Base-by-base conservation (phyloP, 495 filamentous ascomycete species). In the Hypoxylon lienhwacheense region DNA sequence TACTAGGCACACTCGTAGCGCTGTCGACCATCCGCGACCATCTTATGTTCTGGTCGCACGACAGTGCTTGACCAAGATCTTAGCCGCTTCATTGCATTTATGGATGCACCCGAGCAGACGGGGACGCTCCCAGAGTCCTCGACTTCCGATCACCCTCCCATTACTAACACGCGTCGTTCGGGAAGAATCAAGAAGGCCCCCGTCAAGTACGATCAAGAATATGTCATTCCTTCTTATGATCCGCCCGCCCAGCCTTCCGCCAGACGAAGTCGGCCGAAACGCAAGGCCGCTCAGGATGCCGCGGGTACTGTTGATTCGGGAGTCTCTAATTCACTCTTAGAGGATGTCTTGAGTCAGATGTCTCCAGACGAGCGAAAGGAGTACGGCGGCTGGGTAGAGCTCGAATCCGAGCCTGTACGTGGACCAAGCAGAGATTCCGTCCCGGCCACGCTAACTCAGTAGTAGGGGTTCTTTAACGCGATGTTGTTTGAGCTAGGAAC, bases 321-420 rank as follows among this genome's bases (percentile, higher is more conserved):
- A 28, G 66, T 70, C 14, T 31, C 69, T n/a, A 55, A 64, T 2
- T 36, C 68, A 16, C 47, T 77, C 7, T 54, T 76, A 4, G 73
- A 73, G 7, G 55, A 64, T 2, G 59, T 69, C 2, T 54, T 78
- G 3, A 51, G 39, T 6, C 69, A 66, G 1, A 75, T 74, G 66
- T 51, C 53, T 11, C 55, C 56, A 5, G 60, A 76, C 29, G 78
- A 82, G 44, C 69, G 68, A 5, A 56, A 65, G 8, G 71, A 72
- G 22, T 81, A 77, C 70, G 61, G 59, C 1, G 90, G 90, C 17
- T 98, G 90, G 77, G 86, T 85, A 35, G 91, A 96, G 63, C 77
- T 97, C 28, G 90, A 96, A 67, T 95, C 89, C 0, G 91, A 98
- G 47, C 93, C 93, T 1, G 90, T 91, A 71, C 66, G 81, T 66